Evolutionary conservation across 139 green algal species (phyloP), one percentile per base, ranked within the genome.

Genomic region (Coelastrella sp.): DNA sequence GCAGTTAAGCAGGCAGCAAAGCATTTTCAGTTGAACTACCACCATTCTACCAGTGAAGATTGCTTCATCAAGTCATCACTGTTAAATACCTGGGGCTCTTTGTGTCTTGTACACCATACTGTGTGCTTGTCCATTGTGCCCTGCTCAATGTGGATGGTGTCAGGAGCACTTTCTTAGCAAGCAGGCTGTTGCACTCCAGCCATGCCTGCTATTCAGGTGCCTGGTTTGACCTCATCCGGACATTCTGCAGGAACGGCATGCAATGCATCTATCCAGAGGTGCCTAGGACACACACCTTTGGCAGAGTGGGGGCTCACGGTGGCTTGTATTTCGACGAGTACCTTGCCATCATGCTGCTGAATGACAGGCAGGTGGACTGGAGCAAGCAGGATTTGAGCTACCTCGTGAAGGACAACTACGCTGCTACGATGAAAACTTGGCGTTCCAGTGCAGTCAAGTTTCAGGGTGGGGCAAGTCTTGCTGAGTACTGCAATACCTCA

Each of bases 221-320:
- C 53, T 64, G 2, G 19, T 64, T 64, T 64, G 2, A 4, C 6
- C 5, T 64, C 0, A 57, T 57, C 13, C 13, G 1, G 13, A 23
- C 48, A 9, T 19, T 64, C 27, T 64, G 53, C 53, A 79, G 89
- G 13, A 71, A 81, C 40, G 88, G 86, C 8, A 78, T 90, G 34
- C 90, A 94, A 79, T 92, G 86, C 81, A 85, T 94, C 27, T 75
- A 87, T 7, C 89, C 89, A 7, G 83, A 91, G 64, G 63, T 93
- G 21, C 86, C 87, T 53, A 69, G 91, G 2, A 94, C 84, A 27
- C 91, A 89, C 60, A 94, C 93, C 67, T 93, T 93, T 89, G 91
- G 91, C 15, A 78, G 89, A 51, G 35, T 75, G 1, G 91, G 91
- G 21, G 78, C 83, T 25, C 86, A 69, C 13, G 53, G 85, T 27